A percentile compares a stretch with the other conserved stretches of the same genome.
phyloP scores from a whole-genome alignment of 2,329 filamentous ascomycete species.

The Claviceps quebecensis region DNA sequence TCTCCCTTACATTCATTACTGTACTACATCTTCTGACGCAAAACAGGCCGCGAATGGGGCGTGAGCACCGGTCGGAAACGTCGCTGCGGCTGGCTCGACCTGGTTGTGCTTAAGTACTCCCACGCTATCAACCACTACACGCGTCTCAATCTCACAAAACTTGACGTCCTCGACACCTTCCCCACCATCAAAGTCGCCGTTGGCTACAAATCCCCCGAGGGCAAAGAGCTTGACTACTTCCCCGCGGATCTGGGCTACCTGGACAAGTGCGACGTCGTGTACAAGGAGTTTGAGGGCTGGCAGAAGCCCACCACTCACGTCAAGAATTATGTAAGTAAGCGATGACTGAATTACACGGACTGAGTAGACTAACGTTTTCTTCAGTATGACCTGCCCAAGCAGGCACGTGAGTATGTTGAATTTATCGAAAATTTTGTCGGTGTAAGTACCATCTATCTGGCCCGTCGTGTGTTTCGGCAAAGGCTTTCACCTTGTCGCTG shows the following conservation, averaged over 20 bases:
- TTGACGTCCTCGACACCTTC: conserved; percentile 11
- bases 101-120: conserved; percentile 55
- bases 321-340: conserved; percentile 30
- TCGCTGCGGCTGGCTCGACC: conserved; percentile 25
- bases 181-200: background rate
- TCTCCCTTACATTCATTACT: background rate
- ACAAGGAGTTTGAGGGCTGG: conserved; percentile 58
- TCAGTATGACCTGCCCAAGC: conserved; percentile 42
- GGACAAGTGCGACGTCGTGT: conserved; percentile 47
- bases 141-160: conserved; percentile 31
- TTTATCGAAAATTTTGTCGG: conserved; percentile 29
- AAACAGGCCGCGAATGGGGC: conserved; percentile 7
- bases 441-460: background rate
- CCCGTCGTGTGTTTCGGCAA: background rate
- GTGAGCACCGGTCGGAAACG: conserved; percentile 9
- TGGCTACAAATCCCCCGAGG: background rate
- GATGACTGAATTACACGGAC: background rate
- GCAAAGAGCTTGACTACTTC: conserved; percentile 31
- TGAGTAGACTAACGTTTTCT: background rate
- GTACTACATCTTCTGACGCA: background rate
- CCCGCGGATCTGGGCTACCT: conserved; percentile 47
- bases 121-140: conserved; percentile 53
- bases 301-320: conserved; percentile 46
- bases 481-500: background rate
- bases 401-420: conserved; percentile 52